Conservation (phyloP, 2,329 filamentous ascomycete genomes). For the Colletotrichum lini region DNA sequence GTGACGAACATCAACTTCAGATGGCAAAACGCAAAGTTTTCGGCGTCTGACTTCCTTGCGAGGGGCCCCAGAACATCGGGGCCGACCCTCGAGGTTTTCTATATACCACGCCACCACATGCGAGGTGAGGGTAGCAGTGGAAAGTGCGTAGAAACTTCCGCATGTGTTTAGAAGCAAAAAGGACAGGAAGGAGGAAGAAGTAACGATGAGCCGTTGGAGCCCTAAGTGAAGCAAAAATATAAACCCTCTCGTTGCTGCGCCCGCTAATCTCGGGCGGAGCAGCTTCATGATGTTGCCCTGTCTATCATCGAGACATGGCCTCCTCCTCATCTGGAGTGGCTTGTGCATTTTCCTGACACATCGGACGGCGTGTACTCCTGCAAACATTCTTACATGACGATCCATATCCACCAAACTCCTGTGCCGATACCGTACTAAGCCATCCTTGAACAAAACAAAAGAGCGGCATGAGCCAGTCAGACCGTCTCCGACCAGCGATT, state of each 20-base stretch:
- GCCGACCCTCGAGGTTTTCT: slow-evolving; percentile 21
- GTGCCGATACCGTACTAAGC: slow-evolving; percentile 42
- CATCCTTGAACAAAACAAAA: slow-evolving; percentile 36
- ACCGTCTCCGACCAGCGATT: slow-evolving; percentile 34
- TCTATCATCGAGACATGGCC: slow-evolving; percentile 42
- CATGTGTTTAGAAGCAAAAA: slow-evolving; percentile 4
- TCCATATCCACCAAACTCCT: slow-evolving; percentile 42
- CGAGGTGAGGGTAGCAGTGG: slow-evolving; percentile 39
- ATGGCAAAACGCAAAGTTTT: slow-evolving; percentile 14
- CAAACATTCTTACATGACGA: slow-evolving; percentile 43
- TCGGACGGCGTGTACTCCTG: slow-evolving; percentile 41
- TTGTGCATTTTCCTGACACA: slow-evolving; percentile 42
- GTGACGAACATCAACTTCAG: neutral
- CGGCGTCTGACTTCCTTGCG: slow-evolving; percentile 25
- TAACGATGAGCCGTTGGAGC: slow-evolving; percentile 27
- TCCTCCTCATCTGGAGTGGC: slow-evolving; percentile 38
- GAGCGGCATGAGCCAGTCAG: slow-evolving; percentile 41
- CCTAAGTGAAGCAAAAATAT: slow-evolving; percentile 35
- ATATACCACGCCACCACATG: slow-evolving; percentile 37
- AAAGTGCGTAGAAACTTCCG: slow-evolving; percentile 32
- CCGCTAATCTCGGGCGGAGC: slow-evolving; percentile 30
- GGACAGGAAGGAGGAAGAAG: slow-evolving; percentile 28
- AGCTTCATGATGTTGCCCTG: slow-evolving; percentile 32
- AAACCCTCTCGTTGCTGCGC: slow-evolving; percentile 41
- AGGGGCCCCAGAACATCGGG: slow-evolving; percentile 14